Percentiles rank a stretch among this genome's conserved stretches.
Conservation (phyloP, 2,329 filamentous ascomycete genomes). For the Colletotrichum limetticola region DNA sequence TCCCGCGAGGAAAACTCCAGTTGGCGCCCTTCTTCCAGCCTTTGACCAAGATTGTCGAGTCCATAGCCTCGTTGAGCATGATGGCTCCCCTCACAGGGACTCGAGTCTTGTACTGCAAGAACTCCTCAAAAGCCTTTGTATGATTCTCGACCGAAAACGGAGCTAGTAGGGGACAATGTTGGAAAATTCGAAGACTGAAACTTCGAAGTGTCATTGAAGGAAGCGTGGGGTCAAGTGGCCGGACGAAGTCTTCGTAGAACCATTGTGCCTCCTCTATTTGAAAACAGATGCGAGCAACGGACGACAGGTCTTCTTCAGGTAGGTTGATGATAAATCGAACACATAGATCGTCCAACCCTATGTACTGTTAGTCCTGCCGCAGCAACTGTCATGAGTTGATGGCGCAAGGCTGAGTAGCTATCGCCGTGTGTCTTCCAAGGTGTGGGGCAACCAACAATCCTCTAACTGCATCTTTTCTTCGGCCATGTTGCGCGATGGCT, state of each 20-base stretch:
- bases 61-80: constrained; percentile 93
- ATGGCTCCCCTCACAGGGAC: constrained; percentile 96
- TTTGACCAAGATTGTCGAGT: constrained; percentile 91
- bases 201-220: constrained; percentile 86
- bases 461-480: constrained; percentile 85
- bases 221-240: constrained; percentile 84
- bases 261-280: constrained; percentile 99
- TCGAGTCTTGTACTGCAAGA: constrained; percentile 92
- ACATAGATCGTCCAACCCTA: constrained; percentile 96
- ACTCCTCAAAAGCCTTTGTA: constrained; percentile 87
- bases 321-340: constrained; percentile 99
- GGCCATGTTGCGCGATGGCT: constrained; percentile 70
- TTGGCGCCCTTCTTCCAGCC: constrained; percentile 97
- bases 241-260: constrained; percentile 99
- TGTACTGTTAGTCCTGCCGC: constrained; percentile 32
- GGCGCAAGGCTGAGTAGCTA: constrained; percentile 33
- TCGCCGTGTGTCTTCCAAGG: background rate
- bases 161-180: constrained; percentile 90
- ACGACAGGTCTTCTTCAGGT: constrained; percentile 88
- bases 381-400: background rate
- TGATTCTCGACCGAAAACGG: constrained; percentile 82
- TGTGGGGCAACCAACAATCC: constrained; percentile 73
- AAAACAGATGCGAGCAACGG: constrained; percentile 95
- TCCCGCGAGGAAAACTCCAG: constrained; percentile 97
- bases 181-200: constrained; percentile 92